phyloP scores from a whole-genome alignment of 2,329 filamentous ascomycete genomes.

The Aphanocladium album region DNA sequence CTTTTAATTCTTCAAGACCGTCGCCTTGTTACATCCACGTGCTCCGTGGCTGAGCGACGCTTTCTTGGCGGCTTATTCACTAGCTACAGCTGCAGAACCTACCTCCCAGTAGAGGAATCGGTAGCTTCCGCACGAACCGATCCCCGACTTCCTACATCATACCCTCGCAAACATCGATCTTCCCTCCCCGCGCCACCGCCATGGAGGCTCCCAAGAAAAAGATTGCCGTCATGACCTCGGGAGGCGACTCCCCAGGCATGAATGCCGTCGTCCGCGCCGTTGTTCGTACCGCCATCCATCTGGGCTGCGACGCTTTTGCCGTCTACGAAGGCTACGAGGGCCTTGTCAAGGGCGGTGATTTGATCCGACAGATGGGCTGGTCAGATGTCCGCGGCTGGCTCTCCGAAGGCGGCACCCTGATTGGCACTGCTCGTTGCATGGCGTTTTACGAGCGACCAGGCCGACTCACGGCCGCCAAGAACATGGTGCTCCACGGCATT shows the following conservation, averaged over 20 bases:
- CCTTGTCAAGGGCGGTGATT: slow-evolving; percentile 79
- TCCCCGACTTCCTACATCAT: neutral
- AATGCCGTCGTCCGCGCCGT: slow-evolving; percentile 86
- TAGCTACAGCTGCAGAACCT: neutral
- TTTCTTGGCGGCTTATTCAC: neutral
- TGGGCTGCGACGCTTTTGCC: slow-evolving; percentile 73
- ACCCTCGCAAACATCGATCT: neutral
- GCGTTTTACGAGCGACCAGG: slow-evolving; percentile 86
- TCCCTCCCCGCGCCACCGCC: neutral
- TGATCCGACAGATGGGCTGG: slow-evolving; percentile 87
- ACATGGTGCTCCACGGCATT: slow-evolving; percentile 88
- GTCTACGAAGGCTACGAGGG: slow-evolving; percentile 96
- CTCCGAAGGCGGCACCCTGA: slow-evolving; percentile 89
- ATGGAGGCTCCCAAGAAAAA: slow-evolving; percentile 48
- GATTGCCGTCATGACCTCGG: slow-evolving; percentile 91
- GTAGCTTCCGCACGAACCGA: neutral
- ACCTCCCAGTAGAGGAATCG: neutral
- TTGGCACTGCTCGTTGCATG: slow-evolving; percentile 91
- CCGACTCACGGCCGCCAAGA: slow-evolving; percentile 81
- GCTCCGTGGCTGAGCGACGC: neutral
- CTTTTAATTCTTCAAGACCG: neutral
- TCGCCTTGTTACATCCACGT: neutral
- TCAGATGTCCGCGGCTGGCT: slow-evolving; percentile 92
- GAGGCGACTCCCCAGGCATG: slow-evolving; percentile 93
- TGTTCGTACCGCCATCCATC: slow-evolving; percentile 84